Evolutionary conservation across 2,329 filamentous ascomycete genomes (phyloP).

Genomic region (Coleophoma crateriformis): DNA sequence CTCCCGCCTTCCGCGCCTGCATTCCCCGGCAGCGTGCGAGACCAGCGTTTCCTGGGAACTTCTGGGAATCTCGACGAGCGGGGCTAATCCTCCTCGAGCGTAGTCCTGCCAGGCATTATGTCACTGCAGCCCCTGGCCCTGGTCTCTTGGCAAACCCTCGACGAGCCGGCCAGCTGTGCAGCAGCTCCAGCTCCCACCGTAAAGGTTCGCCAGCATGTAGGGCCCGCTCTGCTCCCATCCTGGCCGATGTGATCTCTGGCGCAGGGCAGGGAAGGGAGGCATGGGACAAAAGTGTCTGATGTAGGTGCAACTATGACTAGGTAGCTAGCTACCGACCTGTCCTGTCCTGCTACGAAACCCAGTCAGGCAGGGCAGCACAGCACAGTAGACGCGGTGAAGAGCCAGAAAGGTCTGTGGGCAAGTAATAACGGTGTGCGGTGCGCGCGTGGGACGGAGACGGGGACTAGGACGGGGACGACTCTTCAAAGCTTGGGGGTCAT

Average conservation of each 20-base stretch:
- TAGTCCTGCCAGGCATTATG: slow-evolving; percentile 12
- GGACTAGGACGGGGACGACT: slow-evolving; percentile 10
- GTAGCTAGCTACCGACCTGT: no score
- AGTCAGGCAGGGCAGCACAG: no score
- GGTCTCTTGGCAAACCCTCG: slow-evolving; percentile 11
- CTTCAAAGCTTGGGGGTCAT: slow-evolving; percentile 17
- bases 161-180: slow-evolving; percentile 16
- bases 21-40: slow-evolving; percentile 3
- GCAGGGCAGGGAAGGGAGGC: not conserved
- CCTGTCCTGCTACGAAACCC: no score
- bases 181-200: slow-evolving; percentile 3
- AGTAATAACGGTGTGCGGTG: slow-evolving; percentile 3
- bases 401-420: slow-evolving; percentile 19
- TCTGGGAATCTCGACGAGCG: not conserved
- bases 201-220: slow-evolving; percentile 3
- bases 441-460: slow-evolving; percentile 13
- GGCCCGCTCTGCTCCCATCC: slow-evolving; percentile 17
- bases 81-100: slow-evolving; percentile 2
- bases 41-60: slow-evolving; percentile 11
- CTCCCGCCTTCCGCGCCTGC: slow-evolving; percentile 19
- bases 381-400: slow-evolving; percentile 11
- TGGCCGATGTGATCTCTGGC: slow-evolving; percentile 1
- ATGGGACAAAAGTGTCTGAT: not conserved
- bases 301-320: no score
- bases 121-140: slow-evolving; percentile 6